Conservation (phyloP, 805 yeast species). For the Zygosaccharomyces rouxii region DNA sequence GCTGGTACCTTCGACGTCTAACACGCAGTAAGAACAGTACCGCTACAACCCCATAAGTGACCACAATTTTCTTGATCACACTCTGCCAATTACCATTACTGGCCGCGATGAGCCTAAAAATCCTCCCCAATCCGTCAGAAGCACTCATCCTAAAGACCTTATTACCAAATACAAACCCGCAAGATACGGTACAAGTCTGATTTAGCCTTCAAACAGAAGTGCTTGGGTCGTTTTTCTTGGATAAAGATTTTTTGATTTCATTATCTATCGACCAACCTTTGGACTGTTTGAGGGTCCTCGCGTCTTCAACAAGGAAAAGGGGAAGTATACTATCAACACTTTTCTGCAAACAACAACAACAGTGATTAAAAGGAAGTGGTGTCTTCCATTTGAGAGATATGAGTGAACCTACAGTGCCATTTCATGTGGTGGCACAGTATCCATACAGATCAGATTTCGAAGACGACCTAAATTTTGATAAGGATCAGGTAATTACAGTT, state of each 20-base stretch:
- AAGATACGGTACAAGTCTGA: too few relatives aligned
- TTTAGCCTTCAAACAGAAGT: neutral
- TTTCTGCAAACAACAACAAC: constrained; percentile 1
- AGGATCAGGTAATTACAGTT: constrained; percentile 69
- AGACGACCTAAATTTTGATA: constrained; percentile 73
- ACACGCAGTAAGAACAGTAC: constrained; percentile 5
- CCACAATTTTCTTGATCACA: constrained; percentile 3
- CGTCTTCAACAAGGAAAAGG: neutral
- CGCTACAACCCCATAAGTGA: constrained; percentile 9
- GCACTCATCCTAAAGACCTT: neutral
- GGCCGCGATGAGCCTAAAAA: constrained; percentile 1
- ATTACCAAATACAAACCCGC: neutral
- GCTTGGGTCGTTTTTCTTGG: neutral
- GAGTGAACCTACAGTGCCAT: constrained; percentile 45
- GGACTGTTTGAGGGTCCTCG: neutral
- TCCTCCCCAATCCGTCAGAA: neutral
- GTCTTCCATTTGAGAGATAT: constrained; percentile 8
- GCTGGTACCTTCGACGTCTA: neutral
- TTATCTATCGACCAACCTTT: neutral
- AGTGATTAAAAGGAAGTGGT: constrained; percentile 13
- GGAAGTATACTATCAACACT: constrained; percentile 11
- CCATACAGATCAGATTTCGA: constrained; percentile 68
- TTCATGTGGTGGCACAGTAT: constrained; percentile 62
- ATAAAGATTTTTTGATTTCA: neutral
- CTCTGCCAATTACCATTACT: constrained; percentile 1